A percentile compares a stretch with the other conserved stretches of the same genome.
Conservation (phyloP, 225 moss, liverwort and hornwort species). For the Anthoceros angustus region DNA sequence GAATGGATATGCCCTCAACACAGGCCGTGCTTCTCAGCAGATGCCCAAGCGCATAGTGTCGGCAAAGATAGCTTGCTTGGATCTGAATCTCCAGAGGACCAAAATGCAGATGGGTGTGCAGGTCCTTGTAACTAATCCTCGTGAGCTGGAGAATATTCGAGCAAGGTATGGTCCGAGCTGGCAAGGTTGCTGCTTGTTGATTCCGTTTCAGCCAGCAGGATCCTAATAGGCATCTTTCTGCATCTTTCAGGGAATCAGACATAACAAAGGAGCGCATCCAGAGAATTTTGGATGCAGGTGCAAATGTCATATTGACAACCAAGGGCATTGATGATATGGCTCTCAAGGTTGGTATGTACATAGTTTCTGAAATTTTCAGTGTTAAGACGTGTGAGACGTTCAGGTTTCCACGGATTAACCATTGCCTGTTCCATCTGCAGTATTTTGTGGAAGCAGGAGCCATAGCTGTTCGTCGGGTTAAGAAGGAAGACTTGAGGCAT, state of each 20-base stretch:
- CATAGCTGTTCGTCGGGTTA: slow-evolving; percentile 50
- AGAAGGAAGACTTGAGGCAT: slow-evolving; percentile 64
- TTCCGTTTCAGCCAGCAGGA: neutral
- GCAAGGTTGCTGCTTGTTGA: neutral
- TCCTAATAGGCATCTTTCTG: neutral
- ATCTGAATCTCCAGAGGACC: slow-evolving; percentile 70
- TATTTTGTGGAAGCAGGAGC: slow-evolving; percentile 73
- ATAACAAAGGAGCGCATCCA: slow-evolving; percentile 84
- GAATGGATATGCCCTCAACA: slow-evolving; percentile 69
- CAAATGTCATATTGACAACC: slow-evolving; percentile 76
- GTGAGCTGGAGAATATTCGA: slow-evolving; percentile 69
- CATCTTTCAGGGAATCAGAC: slow-evolving; percentile 41
- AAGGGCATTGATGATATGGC: slow-evolving; percentile 94
- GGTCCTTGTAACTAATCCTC: slow-evolving; percentile 78
- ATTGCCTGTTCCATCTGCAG: slow-evolving; percentile 15
- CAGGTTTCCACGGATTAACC: neutral
- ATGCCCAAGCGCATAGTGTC: slow-evolving; percentile 68
- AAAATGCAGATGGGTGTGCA: slow-evolving; percentile 98
- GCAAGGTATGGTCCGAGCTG: slow-evolving; percentile 31
- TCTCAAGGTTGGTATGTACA: slow-evolving; percentile 32
- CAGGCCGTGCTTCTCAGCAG: slow-evolving; percentile 67
- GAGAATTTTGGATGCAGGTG: slow-evolving; percentile 71
- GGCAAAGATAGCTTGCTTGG: slow-evolving; percentile 74
- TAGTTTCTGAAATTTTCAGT: neutral
- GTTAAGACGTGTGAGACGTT: no score